These are phyloP conservation scores for Yarrowia sp. DNA, from an alignment of 805 yeast species.

Conservation along the genomic window DNA sequence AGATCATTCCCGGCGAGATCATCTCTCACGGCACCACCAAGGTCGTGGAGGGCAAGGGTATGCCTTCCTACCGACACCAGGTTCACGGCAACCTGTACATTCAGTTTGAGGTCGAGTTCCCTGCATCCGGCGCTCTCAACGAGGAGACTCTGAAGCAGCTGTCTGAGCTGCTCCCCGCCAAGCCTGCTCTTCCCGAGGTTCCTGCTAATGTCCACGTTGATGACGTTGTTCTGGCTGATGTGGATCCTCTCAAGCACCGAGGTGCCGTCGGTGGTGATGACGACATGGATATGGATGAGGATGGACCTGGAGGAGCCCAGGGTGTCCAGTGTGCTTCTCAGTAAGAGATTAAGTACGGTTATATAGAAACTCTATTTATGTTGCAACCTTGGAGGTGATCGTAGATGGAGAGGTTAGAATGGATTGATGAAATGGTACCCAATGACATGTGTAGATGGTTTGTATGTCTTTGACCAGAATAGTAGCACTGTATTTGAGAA, in stretches of 20 bases:
- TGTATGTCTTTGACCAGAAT: not conserved
- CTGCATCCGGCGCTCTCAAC: slow-evolving; percentile 63
- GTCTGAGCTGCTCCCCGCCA: slow-evolving; percentile 75
- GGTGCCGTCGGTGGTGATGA: slow-evolving; percentile 40
- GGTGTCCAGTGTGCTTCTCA: slow-evolving; percentile 95
- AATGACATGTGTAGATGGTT: not conserved
- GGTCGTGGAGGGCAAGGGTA: slow-evolving; percentile 89
- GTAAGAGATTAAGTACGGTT: slow-evolving; percentile 40
- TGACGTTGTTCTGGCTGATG: slow-evolving; percentile 69
- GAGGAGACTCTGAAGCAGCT: slow-evolving; percentile 68
- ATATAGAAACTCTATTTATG: slow-evolving; percentile 25
- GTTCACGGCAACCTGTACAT: slow-evolving; percentile 83
- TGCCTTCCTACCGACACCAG: slow-evolving; percentile 91
- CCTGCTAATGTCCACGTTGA: slow-evolving; percentile 77
- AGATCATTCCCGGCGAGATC: slow-evolving; percentile 87
- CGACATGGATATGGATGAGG: slow-evolving; percentile 62
- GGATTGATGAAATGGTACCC: not conserved
- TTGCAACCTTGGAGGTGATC: slow-evolving; percentile 22
- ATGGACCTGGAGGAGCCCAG: slow-evolving; percentile 52
- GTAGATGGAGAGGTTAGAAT: not conserved
- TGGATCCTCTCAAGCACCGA: slow-evolving; percentile 61
- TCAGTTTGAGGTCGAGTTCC: slow-evolving; percentile 87
- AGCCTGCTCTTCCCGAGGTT: slow-evolving; percentile 50
- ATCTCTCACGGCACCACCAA: slow-evolving; percentile 78
- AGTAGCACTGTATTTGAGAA: not conserved